Percentiles rank a stretch among this genome's conserved stretches.
Conservation (phyloP, 805 yeast genomes). For the Kluyveromyces starmeri region DNA sequence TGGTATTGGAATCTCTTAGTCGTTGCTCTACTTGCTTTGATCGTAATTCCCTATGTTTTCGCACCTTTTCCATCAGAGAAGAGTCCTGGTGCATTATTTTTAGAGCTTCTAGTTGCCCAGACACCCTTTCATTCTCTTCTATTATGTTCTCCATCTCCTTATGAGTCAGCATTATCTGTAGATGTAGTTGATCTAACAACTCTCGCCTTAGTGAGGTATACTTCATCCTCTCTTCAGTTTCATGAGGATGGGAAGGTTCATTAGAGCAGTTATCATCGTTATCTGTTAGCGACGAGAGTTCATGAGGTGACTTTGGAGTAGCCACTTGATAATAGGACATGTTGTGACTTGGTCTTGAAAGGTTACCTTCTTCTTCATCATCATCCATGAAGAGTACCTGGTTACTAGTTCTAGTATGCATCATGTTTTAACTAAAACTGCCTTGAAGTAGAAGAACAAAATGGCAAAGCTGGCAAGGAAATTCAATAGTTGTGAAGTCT, state of each 20-base stretch:
- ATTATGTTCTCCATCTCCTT: slow-evolving; percentile 43
- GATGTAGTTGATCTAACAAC: slow-evolving; percentile 40
- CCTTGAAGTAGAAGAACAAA: too few species aligned
- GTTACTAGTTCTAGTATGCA: neutral
- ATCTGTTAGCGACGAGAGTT: slow-evolving; percentile 25
- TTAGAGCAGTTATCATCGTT: slow-evolving; percentile 11
- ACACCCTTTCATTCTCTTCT: slow-evolving; percentile 47
- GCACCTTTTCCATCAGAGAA: slow-evolving; percentile 17
- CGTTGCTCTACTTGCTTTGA: slow-evolving; percentile 12
- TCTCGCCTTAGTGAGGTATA: slow-evolving; percentile 27
- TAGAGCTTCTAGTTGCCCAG: slow-evolving; percentile 46
- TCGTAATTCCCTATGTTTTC: slow-evolving; percentile 12
- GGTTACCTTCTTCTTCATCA: slow-evolving; percentile 6
- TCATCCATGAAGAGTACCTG: slow-evolving; percentile 11
- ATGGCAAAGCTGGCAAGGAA: too few species aligned
- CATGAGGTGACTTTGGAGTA: slow-evolving; percentile 37
- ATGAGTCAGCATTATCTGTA: slow-evolving; percentile 53
- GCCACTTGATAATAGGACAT: slow-evolving; percentile 32
- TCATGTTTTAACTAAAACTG: too few species aligned
- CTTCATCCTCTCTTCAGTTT: slow-evolving; percentile 23
- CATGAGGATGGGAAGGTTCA: slow-evolving; percentile 16
- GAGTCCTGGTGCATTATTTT: slow-evolving; percentile 34
- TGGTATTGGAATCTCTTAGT: neutral
- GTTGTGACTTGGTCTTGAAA: slow-evolving; percentile 6
- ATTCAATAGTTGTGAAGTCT: too few species aligned